A percentile compares a stretch with the other conserved stretches of the same genome.
Evolutionary conservation across 371 early-diverging fungal species (phyloP).

Genomic region (Gilbertella persicaria): DNA sequence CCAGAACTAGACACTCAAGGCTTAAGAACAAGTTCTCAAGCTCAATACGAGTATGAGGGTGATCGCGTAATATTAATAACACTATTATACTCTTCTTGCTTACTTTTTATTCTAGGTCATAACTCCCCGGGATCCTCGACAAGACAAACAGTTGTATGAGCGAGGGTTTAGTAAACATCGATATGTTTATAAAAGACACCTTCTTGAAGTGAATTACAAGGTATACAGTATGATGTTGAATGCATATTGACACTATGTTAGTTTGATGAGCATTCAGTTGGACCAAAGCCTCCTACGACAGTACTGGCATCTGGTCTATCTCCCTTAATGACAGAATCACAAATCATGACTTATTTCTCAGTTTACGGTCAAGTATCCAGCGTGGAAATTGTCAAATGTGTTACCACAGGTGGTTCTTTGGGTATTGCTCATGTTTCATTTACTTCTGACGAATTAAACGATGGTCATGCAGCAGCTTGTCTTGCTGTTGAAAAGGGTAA

Average conservation of each 20-base stretch:
- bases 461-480: conserved; percentile 39
- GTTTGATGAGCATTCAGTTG: conserved; percentile 44
- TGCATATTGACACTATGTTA: conserved; percentile 2
- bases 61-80: conserved; percentile 22
- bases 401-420: conserved; percentile 55
- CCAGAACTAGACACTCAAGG: conserved; percentile 44
- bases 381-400: conserved; percentile 54
- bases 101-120: conserved; percentile 3
- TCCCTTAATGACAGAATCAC: conserved; percentile 44
- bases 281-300: conserved; percentile 34
- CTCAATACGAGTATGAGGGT: conserved; percentile 34
- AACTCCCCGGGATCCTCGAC: conserved; percentile 46
- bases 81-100: not conserved
- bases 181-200: conserved; percentile 17
- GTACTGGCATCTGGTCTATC: conserved; percentile 44
- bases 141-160: conserved; percentile 30
- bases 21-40: conserved; percentile 24
- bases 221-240: conserved; percentile 19
- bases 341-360: conserved; percentile 52
- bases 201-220: conserved; percentile 31
- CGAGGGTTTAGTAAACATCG: conserved; percentile 34
- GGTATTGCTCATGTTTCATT: conserved; percentile 60
- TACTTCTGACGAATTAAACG: conserved; percentile 28
- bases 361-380: conserved; percentile 55
- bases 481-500: conserved; percentile 62